Percentiles rank a stretch among this genome's conserved stretches.
Evolutionary conservation across 1,139 yeast genomes (phyloP).

Genomic region (Candida glucosophila): DNA sequence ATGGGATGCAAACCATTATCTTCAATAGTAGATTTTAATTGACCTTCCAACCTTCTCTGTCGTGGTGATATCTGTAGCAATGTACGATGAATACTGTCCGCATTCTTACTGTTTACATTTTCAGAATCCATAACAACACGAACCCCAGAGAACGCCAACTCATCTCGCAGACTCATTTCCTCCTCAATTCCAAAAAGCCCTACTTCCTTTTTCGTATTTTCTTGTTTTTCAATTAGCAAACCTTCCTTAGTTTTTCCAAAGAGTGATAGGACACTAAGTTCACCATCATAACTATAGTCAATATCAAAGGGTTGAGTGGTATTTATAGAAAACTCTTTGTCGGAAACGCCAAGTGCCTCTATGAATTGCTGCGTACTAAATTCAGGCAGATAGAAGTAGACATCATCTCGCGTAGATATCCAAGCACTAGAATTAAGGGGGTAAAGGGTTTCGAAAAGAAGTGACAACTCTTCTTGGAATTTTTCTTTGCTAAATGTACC

Average conservation of each 20-base stretch:
- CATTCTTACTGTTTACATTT: conserved; percentile 2
- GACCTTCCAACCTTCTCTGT: conserved; percentile 15
- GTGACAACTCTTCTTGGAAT: conserved; percentile 14
- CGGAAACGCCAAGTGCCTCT: conserved; percentile 1
- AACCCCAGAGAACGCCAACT: conserved; percentile 27
- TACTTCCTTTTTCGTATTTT: conserved; percentile 16
- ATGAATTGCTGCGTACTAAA: conserved; percentile 1
- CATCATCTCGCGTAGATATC: conserved; percentile 13
- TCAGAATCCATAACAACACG: conserved; percentile 18
- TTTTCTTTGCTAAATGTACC: conserved; percentile 8
- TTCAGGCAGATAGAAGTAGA: conserved; percentile 10
- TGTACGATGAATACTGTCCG: conserved; percentile 20
- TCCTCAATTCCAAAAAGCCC: conserved; percentile 27
- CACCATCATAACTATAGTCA: conserved; percentile 11
- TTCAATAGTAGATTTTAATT: conserved; percentile 7
- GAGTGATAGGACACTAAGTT: conserved; percentile 9
- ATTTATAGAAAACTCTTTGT: conserved; percentile 1
- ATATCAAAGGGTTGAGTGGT: conserved; percentile 3
- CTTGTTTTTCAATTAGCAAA: conserved; percentile 5
- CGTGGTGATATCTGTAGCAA: conserved; percentile 38
- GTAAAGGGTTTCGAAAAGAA: conserved; percentile 11
- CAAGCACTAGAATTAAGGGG: conserved; percentile 10
- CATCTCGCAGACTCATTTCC: conserved; percentile 19
- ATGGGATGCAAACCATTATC: conserved; percentile 35
- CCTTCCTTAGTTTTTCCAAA: conserved; percentile 6